These are phyloP conservation scores for Penicillium occitanis DNA, from an alignment of 2,329 filamentous ascomycete genomes.

Conservation along the genomic window DNA sequence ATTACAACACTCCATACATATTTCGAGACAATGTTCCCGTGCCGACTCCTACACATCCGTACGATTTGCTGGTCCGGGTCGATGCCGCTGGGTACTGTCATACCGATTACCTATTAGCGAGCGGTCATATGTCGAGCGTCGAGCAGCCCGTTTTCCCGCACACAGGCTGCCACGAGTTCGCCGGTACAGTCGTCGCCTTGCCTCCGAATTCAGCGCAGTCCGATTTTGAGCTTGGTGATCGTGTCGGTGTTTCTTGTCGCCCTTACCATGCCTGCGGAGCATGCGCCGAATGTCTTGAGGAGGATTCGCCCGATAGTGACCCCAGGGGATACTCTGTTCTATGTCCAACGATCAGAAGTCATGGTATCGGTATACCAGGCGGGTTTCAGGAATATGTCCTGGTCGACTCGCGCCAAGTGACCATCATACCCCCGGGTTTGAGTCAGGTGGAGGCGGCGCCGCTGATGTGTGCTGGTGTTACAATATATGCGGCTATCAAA, in stretches of 20 bases:
- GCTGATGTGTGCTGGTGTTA: conserved; percentile 42
- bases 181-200: conserved; percentile 45
- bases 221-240: conserved; percentile 20
- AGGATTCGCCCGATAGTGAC: conserved; percentile 20
- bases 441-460: conserved; percentile 34
- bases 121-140: conserved; percentile 39
- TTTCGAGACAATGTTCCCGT: conserved; percentile 25
- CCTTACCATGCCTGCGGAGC: conserved; percentile 22
- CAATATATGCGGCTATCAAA: conserved; percentile 57
- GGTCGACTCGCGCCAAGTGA: conserved; percentile 25
- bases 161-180: conserved; percentile 50
- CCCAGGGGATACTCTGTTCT: conserved; percentile 21
- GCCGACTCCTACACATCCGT: conserved; percentile 43
- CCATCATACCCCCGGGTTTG: conserved; percentile 34
- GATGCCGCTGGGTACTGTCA: conserved; percentile 52
- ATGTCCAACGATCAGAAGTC: conserved; percentile 19
- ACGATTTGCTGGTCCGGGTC: conserved; percentile 50
- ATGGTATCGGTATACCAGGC: conserved; percentile 23
- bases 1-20: conserved; percentile 28
- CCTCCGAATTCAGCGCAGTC: conserved; percentile 19
- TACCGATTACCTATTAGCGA: conserved; percentile 43
- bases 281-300: conserved; percentile 25
- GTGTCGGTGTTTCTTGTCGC: conserved; percentile 17
- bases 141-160: conserved; percentile 41
- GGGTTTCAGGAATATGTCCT: conserved; percentile 29